Evolutionary conservation across 371 early-diverging fungal species (phyloP), one percentile per base, ranked within the genome.

Genomic region (Nematocida sp.): DNA sequence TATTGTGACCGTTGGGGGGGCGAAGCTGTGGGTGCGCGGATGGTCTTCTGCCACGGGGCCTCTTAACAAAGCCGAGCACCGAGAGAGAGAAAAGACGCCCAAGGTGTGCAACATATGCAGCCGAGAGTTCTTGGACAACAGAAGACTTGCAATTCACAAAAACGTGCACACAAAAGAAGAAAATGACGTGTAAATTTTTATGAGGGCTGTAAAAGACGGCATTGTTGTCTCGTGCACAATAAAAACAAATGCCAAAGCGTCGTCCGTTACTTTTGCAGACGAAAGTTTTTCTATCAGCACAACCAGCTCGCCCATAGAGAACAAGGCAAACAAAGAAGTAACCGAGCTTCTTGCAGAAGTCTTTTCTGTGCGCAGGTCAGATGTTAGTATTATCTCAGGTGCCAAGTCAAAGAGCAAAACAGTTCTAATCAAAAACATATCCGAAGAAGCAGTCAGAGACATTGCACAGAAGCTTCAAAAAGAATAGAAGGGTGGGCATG

Each of bases 81-180:
- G 19, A 11, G 57, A 55, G 32, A 19, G 11, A 13, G 43, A 15
- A 41, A 29, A 57, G 23, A 15, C n/a, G 19, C 21, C 0, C 1
- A 31, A 48, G 11, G 31, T 32, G 3, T 70, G 74, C 53, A 29
- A 57, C 40, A 46, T 70, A 8, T 70, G 74, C 58, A 34, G 34
- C 13, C 29, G 48, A 38, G 23, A n/a, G 31, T 70, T 70, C 49
- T n/a, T 38, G 11, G 74, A 70, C 34, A 70, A 51, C 25, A 58
- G 74, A 29, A 58, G 62, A 38, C 74, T 70, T 4, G 58, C 74
- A 43, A 60, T 62, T 13, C 74, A 70, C 48, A 70, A 63, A 48
- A 70, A 60, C 37, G 56, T 70, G n/a, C 74, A 70, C 38, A 23
- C 19, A 32, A 70, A 70, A 48, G 37, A 5, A 21, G 38, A 21